Evolutionary conservation across 352 stramenopile genomes (phyloP), one percentile per base, ranked within the genome.

Genomic region (Pythium aphanidermatum): DNA sequence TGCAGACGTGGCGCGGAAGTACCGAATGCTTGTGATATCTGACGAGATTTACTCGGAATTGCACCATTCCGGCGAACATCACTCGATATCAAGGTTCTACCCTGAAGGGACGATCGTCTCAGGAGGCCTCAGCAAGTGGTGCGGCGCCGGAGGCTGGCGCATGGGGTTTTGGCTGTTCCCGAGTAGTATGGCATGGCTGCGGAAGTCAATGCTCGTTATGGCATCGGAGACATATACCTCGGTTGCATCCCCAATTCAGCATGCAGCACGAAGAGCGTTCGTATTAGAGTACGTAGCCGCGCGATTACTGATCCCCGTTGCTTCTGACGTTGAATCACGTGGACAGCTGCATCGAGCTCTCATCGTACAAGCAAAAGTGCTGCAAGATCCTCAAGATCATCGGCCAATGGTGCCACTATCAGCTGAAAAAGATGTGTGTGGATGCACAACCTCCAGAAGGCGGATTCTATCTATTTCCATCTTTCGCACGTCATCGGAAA

Each of bases 1-100:
- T 12, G 83, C 83, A 21, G 59, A 73, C 11, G 60, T 93, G 5
- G 82, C 79, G 23, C 70, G 80, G 34, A 91, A 89, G 60, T 92
- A 93, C 54, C 73, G 82, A 16, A 74, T 95, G 37, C 73, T 93
- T n/a, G 81, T 95, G 17, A 79, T 95, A 19, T 95, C 83, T 30
- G 83, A 95, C 44, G 83, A 95, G 58, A 88, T 95, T 38, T 95
- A 95, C 61, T 90, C 81, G 25, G 83, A 92, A 55, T 54, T 92
- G 27, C 79, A 87, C 39, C 75, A 92, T 55, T 68, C 61, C 14
- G 73, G 75, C 20, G 63, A 74, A 8, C 83, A 95, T 31, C 33
- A 86, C 11, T 93, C 81, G 5, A 86, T 95, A 37, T 91, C 83
- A 17, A 83, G 77, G 43, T 92, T 83, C 41, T 93, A 93, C 39